Conservation (phyloP, 164 flowering plant species). For the Euptelea pleiosperma region DNA sequence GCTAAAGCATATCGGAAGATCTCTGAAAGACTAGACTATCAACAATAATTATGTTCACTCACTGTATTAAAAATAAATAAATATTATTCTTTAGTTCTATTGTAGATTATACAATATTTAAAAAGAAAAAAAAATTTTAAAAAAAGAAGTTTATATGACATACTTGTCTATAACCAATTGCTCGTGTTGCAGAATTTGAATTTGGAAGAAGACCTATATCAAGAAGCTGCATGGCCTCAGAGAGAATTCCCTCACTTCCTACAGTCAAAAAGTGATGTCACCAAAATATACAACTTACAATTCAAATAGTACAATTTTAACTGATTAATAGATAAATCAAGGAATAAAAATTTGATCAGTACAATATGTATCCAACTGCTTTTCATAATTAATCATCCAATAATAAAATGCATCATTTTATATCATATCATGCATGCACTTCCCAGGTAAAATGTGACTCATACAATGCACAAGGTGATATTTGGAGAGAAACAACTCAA, state of each 20-base stretch:
- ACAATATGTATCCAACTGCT: neutral
- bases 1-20: too few relatives aligned
- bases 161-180: conserved; percentile 97
- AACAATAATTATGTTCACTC: too few relatives aligned
- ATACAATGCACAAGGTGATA: neutral
- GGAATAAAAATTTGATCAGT: neutral
- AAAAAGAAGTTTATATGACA: neutral
- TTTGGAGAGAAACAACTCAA: too few relatives aligned
- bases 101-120: neutral
- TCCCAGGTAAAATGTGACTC: neutral
- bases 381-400: neutral
- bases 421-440: neutral
- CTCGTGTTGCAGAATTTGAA: conserved; percentile 85
- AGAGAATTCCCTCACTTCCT: conserved; percentile 68
- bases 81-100: neutral
- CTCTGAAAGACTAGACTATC: too few relatives aligned
- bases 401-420: neutral
- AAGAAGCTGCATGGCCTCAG: conserved; percentile 82
- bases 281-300: neutral
- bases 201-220: conserved; percentile 88
- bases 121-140: neutral
- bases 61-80: neutral
- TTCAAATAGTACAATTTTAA: neutral
- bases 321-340: neutral
- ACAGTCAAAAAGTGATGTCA: conserved; percentile 14